Conservation (phyloP, 2,329 filamentous ascomycete species). For the Hortaea werneckii region DNA sequence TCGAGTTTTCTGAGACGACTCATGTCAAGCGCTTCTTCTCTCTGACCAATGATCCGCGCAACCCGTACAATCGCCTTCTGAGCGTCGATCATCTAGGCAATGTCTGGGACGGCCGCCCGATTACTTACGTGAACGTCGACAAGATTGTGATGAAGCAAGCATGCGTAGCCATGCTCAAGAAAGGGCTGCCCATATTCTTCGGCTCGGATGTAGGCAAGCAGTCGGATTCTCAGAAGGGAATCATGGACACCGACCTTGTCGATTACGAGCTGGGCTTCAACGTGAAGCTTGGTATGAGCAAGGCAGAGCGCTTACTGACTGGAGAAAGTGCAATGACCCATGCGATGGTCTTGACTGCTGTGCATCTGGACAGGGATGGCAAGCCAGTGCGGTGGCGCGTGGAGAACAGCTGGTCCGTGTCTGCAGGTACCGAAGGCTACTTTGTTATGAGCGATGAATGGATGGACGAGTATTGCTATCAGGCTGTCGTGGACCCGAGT, state of each 20-base stretch:
- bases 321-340: slow-evolving; percentile 81
- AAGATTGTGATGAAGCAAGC: slow-evolving; percentile 62
- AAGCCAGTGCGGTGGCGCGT: slow-evolving; percentile 70
- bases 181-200: slow-evolving; percentile 76
- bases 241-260: slow-evolving; percentile 70
- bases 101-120: slow-evolving; percentile 61
- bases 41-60: slow-evolving; percentile 75
- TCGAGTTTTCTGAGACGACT: slow-evolving; percentile 58
- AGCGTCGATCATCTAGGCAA: slow-evolving; percentile 74
- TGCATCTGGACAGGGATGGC: slow-evolving; percentile 61
- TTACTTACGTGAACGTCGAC: slow-evolving; percentile 76
- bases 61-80: slow-evolving; percentile 60
- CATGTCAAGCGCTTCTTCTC: slow-evolving; percentile 64
- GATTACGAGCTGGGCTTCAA: slow-evolving; percentile 77
- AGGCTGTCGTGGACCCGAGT: slow-evolving; percentile 70
- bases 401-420: slow-evolving; percentile 73
- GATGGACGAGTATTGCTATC: slow-evolving; percentile 63
- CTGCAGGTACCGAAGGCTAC: slow-evolving; percentile 63
- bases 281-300: slow-evolving; percentile 60
- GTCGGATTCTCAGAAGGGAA: slow-evolving; percentile 54
- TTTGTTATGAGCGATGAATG: slow-evolving; percentile 76
- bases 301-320: slow-evolving; percentile 62
- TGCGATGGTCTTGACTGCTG: slow-evolving; percentile 82
- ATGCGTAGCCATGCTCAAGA: slow-evolving; percentile 66
- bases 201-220: slow-evolving; percentile 81